Evolutionary conservation across 169 alveolate species (phyloP), one percentile per base, ranked within the genome.

Genomic region (Babesia caballi): DNA sequence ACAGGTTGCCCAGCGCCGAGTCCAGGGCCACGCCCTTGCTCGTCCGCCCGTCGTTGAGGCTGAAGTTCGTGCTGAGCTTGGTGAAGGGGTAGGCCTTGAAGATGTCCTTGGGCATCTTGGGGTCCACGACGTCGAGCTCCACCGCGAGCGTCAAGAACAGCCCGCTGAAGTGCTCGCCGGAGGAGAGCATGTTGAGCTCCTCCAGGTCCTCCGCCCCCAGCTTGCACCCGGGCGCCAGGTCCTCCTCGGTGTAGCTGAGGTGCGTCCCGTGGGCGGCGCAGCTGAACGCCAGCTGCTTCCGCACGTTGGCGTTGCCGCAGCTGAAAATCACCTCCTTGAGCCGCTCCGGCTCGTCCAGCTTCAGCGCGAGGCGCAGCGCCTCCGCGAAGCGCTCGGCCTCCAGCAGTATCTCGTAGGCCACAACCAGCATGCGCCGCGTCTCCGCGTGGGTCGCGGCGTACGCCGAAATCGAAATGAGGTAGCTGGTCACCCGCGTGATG

Each of bases 81-180:
- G 83, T 33, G n/a, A 4, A 11, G 11, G 88, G 78, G 42, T 67
- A 69, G 21, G 73, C 63, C 75, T 95, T 97, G 88, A 92, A 96
- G 11, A 96, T 90, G 44, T 95, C 94, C 54, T 94, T 97, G 5
- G 99, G 99, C 56, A 90, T 90, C 78, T 97, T 97, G 28, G 99
- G 98, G 69, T 95, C 98, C 56, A 94, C 72, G n/a, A 94, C 96
- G 73, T 96, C 98, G 57, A 96, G 82, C 63, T 95, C 98, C 76
- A 92, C 91, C 2, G 97, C 98, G 53, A 97, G 84, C 32, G 83
- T 85, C 66, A 89, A 68, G 86, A 92, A 97, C 49, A 92, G 92
- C 40, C 93, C 91, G 60, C 90, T 69, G 80, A 85, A 30, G 87
- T 87, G 68, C 82, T 89, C 90, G 75, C 96, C 94, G 91, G 95